These are phyloP conservation scores for Tuber calosporum DNA, from an alignment of 495 filamentous ascomycete genomes.

Conservation along the genomic window DNA sequence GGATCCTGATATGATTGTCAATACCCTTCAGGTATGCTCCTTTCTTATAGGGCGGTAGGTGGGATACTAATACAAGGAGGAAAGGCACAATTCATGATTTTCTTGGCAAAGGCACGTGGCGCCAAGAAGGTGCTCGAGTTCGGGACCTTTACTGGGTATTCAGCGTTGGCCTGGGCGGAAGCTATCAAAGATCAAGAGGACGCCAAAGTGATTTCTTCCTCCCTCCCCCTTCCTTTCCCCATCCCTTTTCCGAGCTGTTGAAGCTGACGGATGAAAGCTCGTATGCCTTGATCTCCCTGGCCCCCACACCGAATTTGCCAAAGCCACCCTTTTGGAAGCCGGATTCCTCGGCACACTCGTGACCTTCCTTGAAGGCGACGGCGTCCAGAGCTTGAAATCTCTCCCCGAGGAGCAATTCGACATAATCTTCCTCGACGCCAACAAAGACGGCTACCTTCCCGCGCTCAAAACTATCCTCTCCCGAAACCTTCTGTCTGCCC, in stretches of 20 bases:
- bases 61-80: neutral
- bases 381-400: conserved; percentile 19
- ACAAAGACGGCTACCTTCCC: conserved; percentile 37
- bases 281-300: conserved; percentile 39
- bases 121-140: conserved; percentile 42
- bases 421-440: conserved; percentile 42
- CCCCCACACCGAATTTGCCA: conserved; percentile 29
- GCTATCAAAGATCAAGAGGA: conserved; percentile 34
- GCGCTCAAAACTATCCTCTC: conserved; percentile 34
- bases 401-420: conserved; percentile 38
- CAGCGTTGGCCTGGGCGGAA: conserved; percentile 43
- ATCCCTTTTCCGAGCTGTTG: neutral
- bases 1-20: conserved; percentile 33
- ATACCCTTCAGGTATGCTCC: conserved; percentile 23
- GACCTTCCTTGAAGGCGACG: conserved; percentile 35
- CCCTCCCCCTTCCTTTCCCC: neutral
- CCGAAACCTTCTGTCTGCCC: conserved; percentile 33
- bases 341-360: conserved; percentile 22
- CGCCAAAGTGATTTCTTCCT: conserved; percentile 21
- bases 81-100: conserved; percentile 38
- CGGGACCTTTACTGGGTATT: conserved; percentile 44
- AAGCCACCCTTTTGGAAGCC: conserved; percentile 27
- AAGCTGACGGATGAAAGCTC: conserved; percentile 19
- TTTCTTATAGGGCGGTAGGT: neutral
- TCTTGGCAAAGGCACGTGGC: conserved; percentile 23